Evolutionary conservation across 2,329 filamentous ascomycete genomes (phyloP).

Genomic region (Fusarium virguliforme): DNA sequence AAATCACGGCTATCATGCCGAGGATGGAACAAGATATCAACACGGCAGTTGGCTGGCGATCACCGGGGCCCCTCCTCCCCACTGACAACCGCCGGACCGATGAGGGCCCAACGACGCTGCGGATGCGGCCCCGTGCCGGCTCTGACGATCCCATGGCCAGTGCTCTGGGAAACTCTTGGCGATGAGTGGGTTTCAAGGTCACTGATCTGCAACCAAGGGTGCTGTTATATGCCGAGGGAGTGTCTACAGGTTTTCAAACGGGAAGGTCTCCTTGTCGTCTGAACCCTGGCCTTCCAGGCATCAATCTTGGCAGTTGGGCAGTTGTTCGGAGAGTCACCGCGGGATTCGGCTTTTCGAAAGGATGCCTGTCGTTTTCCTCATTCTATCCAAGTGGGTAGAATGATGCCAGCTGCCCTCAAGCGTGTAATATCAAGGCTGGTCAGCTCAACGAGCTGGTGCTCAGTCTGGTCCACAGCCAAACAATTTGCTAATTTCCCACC

Average conservation of each 20-base stretch:
- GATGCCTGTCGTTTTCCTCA: not conserved
- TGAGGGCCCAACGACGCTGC: conserved; percentile 6
- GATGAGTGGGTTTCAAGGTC: conserved; percentile 2
- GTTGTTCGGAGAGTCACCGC: not conserved
- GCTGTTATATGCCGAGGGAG: not conserved
- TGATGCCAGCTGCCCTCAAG: not conserved
- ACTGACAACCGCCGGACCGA: conserved; percentile 5
- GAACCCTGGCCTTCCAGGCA: not conserved
- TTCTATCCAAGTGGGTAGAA: not conserved
- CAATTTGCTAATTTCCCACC: conserved; percentile 17
- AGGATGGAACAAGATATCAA: conserved; percentile 11
- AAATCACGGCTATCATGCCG: conserved; percentile 13
- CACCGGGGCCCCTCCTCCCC: not conserved
- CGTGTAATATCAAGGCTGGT: not conserved
- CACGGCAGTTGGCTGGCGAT: conserved; percentile 7
- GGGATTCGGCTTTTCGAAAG: not conserved
- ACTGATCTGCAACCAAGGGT: conserved; percentile 16
- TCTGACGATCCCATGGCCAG: conserved; percentile 1
- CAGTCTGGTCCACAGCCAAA: not conserved
- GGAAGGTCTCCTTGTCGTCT: conserved; percentile 1
- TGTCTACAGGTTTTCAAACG: conserved; percentile 1
- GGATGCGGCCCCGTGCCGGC: not conserved
- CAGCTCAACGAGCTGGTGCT: not conserved
- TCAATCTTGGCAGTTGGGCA: conserved; percentile 7
- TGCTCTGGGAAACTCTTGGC: conserved; percentile 1